A percentile compares a stretch with the other conserved stretches of the same genome.
Conservation (phyloP, 2,329 filamentous ascomycete species). For the Claviceps maximensis region DNA sequence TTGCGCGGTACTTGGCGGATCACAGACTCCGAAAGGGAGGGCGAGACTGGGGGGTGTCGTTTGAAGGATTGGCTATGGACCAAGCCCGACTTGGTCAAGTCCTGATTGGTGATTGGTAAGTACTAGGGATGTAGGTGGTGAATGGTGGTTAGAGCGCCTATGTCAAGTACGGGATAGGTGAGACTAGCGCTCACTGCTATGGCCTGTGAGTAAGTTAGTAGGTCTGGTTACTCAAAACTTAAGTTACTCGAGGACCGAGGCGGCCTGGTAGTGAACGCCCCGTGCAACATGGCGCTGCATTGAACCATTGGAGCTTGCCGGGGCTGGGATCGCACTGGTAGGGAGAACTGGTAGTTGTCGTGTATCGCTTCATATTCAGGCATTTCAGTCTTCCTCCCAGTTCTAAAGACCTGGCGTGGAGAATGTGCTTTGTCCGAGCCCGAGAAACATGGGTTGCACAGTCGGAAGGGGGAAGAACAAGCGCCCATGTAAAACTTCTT, state of each 20-base stretch:
- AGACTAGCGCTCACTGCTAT: neutral
- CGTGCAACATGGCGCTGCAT: neutral
- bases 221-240: neutral
- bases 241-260: neutral
- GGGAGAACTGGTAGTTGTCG: too few relatives aligned
- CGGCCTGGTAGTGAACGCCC: neutral
- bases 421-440: too few relatives aligned
- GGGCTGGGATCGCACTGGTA: neutral
- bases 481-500: too few relatives aligned
- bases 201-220: neutral
- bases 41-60: neutral
- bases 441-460: neutral
- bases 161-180: neutral
- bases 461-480: too few relatives aligned
- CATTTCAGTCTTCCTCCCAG: too few relatives aligned
- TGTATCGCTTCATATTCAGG: too few relatives aligned
- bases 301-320: neutral
- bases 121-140: too few relatives aligned
- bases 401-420: neutral
- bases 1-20: neutral
- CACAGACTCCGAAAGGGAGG: neutral
- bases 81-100: neutral
- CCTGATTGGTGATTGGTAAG: neutral
- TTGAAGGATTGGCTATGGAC: neutral
- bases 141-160: neutral